A percentile compares a stretch with the other conserved stretches of the same genome.
Evolutionary conservation across 441 rosid genomes (phyloP).

Genomic region (Pelargonium exstipulatum): DNA sequence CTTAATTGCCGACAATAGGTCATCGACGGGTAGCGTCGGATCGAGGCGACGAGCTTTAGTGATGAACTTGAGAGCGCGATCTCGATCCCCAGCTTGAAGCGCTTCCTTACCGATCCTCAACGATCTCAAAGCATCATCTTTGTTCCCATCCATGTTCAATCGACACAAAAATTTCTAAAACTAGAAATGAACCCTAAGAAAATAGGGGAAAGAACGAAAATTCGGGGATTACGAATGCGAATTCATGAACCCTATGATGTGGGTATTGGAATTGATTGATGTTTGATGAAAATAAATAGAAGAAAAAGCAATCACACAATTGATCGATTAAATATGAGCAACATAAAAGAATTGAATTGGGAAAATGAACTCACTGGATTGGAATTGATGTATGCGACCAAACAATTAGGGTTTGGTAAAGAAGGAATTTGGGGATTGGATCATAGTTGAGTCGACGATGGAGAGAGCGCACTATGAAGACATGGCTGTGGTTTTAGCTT

Average conservation of each 20-base stretch:
- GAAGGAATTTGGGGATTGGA: background rate
- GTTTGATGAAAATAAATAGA: background rate
- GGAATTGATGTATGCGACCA: background rate
- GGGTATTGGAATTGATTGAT: background rate
- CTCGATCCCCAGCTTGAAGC: conserved; percentile 55
- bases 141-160: conserved; percentile 73
- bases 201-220: background rate
- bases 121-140: conserved; percentile 89
- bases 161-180: background rate
- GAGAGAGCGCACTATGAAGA: background rate
- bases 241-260: background rate
- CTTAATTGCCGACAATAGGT: conserved; percentile 44
- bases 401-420: background rate
- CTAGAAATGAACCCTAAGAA: conserved; percentile 3
- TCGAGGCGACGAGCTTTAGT: conserved; percentile 86
- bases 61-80: conserved; percentile 74
- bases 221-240: background rate
- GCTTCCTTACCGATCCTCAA: conserved; percentile 71
- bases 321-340: background rate
- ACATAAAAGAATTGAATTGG: background rate
- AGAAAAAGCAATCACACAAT: background rate
- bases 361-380: background rate
- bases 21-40: conserved; percentile 54
- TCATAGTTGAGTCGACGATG: background rate
- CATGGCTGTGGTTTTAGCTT: background rate